Percentiles rank a stretch among this genome's conserved stretches.
Conservation (phyloP, 768 basidiomycete genomes). For the Harrya chromipes region DNA sequence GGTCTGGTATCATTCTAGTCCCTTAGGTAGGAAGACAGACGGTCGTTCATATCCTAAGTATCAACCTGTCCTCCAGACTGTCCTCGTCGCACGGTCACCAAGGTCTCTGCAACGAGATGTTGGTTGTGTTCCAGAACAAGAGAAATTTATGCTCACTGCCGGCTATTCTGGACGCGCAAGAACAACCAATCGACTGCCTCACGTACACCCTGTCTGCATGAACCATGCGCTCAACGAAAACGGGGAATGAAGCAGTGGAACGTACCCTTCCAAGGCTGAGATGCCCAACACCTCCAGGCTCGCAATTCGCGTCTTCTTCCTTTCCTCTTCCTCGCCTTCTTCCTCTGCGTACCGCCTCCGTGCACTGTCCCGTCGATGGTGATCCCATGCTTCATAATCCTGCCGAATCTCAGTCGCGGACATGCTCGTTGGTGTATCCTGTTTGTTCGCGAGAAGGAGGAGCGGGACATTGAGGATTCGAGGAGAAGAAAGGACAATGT, state of each 20-base stretch:
- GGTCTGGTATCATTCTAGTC: too few species aligned
- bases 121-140: not conserved
- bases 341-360: conserved; percentile 50
- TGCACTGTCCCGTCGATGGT: conserved; percentile 67
- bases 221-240: not conserved
- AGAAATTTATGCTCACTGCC: conserved; percentile 42
- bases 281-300: conserved; percentile 89
- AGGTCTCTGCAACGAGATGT: conserved; percentile 14
- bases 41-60: too few species aligned
- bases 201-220: conserved; percentile 74
- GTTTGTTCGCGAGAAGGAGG: conserved; percentile 93
- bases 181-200: conserved; percentile 95
- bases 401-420: conserved; percentile 90
- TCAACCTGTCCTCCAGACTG: conserved; percentile 10
- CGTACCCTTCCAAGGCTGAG: conserved; percentile 87
- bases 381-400: conserved; percentile 85
- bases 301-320: conserved; percentile 56
- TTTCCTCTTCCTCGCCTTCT: conserved; percentile 42
- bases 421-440: conserved; percentile 76
- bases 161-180: conserved; percentile 87
- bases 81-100: conserved; percentile 9
- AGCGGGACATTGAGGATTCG: conserved; percentile 89
- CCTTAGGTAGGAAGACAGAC: too few species aligned
- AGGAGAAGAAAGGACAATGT: conserved; percentile 83
- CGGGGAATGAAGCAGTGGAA: not conserved